phyloP scores from a whole-genome alignment of 2,329 filamentous ascomycete species.

The Diatrype stigma region DNA sequence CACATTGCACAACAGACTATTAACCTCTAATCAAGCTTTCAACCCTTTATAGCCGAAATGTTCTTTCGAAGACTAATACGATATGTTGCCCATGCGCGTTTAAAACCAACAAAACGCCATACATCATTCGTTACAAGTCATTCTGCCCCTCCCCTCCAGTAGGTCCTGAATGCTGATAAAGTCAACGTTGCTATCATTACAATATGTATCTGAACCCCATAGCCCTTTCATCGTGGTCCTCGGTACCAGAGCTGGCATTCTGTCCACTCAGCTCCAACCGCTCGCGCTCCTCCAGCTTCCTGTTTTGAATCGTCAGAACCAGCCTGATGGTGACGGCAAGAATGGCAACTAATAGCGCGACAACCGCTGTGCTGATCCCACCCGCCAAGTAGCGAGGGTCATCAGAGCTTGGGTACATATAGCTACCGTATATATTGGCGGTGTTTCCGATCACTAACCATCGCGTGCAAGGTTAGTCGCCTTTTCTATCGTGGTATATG shows the following conservation, averaged over 20 bases:
- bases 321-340: conserved; percentile 50
- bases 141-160: no score
- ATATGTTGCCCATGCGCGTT: no score
- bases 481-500: no score
- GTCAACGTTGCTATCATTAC: no score
- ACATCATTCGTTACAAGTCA: no score
- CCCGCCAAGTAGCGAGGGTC: conserved; percentile 45
- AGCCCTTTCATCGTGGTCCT: conserved; percentile 13
- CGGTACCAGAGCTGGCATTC: neutral
- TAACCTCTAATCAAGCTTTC: no score
- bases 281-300: conserved; percentile 48
- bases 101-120: no score
- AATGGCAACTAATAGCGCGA: conserved; percentile 56
- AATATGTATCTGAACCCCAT: conserved; percentile 28
- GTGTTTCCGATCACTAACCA: conserved; percentile 54
- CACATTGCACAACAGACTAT: no score
- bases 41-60: no score
- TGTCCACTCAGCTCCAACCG: conserved; percentile 17
- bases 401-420: conserved; percentile 41
- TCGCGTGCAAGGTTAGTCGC: no score
- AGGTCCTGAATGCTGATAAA: no score
- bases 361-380: conserved; percentile 57
- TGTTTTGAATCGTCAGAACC: conserved; percentile 57
- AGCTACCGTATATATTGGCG: conserved; percentile 42
- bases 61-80: no score